A percentile compares a stretch with the other conserved stretches of the same genome.
phyloP scores from a whole-genome alignment of 1,284 basidiomycete genomes.

The Rhodotorula sp. region DNA sequence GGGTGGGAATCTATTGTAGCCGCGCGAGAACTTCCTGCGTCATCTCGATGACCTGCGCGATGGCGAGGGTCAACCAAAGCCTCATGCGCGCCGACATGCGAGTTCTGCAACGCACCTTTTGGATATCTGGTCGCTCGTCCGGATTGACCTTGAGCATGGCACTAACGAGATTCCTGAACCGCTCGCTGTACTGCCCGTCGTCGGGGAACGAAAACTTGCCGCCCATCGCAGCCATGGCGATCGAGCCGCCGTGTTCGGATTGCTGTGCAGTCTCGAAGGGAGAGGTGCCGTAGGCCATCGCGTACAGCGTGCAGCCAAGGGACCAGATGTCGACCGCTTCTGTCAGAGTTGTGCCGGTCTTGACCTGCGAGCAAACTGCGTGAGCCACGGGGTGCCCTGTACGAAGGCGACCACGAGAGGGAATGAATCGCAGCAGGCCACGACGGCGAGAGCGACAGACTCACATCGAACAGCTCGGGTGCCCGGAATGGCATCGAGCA shows the following conservation, averaged over 20 bases:
- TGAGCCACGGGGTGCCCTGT: too few species aligned
- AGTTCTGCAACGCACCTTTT: slow-evolving; percentile 57
- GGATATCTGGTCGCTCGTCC: slow-evolving; percentile 73
- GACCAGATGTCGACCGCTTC: slow-evolving; percentile 98
- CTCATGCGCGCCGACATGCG: too few species aligned
- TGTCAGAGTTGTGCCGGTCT: slow-evolving; percentile 78
- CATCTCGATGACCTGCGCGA: slow-evolving; percentile 61
- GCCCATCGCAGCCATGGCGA: slow-evolving; percentile 90
- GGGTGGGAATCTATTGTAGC: slow-evolving; percentile 1
- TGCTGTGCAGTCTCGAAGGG: slow-evolving; percentile 87
- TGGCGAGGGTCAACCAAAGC: neutral
- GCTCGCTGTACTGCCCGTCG: slow-evolving; percentile 70
- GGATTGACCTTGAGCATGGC: slow-evolving; percentile 78
- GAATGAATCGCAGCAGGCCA: too few species aligned
- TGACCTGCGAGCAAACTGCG: too few species aligned
- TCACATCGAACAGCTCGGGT: slow-evolving; percentile 80
- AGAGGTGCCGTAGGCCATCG: slow-evolving; percentile 71
- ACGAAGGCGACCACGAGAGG: too few species aligned
- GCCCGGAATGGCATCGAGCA: slow-evolving; percentile 95
- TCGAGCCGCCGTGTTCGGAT: slow-evolving; percentile 81
- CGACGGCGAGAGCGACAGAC: neutral
- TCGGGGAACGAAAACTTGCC: slow-evolving; percentile 78
- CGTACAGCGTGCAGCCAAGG: slow-evolving; percentile 84
- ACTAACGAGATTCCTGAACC: slow-evolving; percentile 75
- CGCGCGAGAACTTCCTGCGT: slow-evolving; percentile 21